These are phyloP conservation scores for Geranium brycei DNA, from an alignment of 345 rosid genomes.

Conservation along the genomic window DNA sequence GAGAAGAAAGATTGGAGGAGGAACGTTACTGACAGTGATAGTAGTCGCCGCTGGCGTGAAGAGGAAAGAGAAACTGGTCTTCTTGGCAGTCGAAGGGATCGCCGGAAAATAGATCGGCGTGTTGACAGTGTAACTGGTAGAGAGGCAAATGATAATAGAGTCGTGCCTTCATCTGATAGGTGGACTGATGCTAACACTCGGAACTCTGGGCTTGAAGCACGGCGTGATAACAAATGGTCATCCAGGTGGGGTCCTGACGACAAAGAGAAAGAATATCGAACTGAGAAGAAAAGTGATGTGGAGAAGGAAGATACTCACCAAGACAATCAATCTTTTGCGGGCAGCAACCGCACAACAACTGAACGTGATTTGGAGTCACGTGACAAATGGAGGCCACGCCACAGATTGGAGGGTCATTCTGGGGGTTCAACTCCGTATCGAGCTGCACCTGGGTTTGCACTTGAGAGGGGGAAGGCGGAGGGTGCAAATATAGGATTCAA, in stretches of 20 bases:
- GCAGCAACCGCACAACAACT: conserved; percentile 30
- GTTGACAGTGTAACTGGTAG: conserved; percentile 26
- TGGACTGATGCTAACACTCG: conserved; percentile 54
- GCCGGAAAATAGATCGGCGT: conserved; percentile 49
- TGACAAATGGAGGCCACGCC: conserved; percentile 98
- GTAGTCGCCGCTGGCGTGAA: conserved; percentile 59
- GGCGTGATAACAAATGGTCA: conserved; percentile 88
- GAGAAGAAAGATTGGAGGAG: conserved; percentile 64
- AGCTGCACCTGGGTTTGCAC: conserved; percentile 81
- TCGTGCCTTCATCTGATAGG: conserved; percentile 48
- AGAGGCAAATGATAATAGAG: conserved; percentile 42
- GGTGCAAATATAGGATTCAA: conserved; percentile 56
- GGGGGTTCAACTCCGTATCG: conserved; percentile 44
- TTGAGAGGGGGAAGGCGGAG: conserved; percentile 48
- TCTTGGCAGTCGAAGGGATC: conserved; percentile 50
- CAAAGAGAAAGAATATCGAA: conserved; percentile 61
- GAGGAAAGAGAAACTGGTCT: conserved; percentile 73
- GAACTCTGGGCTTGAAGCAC: conserved; percentile 51
- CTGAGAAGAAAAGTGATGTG: conserved; percentile 48
- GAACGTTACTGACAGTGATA: conserved; percentile 32
- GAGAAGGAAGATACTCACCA: conserved; percentile 52
- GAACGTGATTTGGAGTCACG: conserved; percentile 74
- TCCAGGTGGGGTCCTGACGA: conserved; percentile 99
- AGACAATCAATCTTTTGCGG: conserved; percentile 38
- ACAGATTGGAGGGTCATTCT: conserved; percentile 60